Evolutionary conservation across 2,329 filamentous ascomycete species (phyloP), one percentile per base, ranked within the genome.

Genomic region (Epichloe festucae): DNA sequence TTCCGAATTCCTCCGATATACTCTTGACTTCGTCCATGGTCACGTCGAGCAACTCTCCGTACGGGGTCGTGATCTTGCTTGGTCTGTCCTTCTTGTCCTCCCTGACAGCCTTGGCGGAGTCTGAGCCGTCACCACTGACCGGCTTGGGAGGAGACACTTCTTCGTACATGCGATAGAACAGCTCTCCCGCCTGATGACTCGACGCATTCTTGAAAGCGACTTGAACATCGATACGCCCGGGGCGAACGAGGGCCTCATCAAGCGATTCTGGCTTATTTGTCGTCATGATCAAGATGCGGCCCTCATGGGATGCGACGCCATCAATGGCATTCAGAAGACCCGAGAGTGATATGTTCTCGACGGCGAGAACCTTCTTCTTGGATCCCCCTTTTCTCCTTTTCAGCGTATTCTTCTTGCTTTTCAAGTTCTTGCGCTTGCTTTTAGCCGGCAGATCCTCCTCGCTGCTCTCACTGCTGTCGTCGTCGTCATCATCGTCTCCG

Each of bases 241-340:
- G 85, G 0, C 86, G 75, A 48, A 89, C 82, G 5, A 93, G 74
- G 0, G 85, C 86, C 45, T 82, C 76, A 61, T 90, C 86, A 0
- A 91, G 76, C 14, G 78, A 74, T 58, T 90, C 82, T 3, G 84
- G 83, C 54, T 81, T 77, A 66, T 91, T 93, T 35, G 85, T 89
- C 0, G 87, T 90, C 84, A 90, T 89, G 68, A 91, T 82, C 17
- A 91, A 75, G 12, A 91, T 78, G 45, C 85, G 78, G 27, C 86
- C 87, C 67, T 91, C 87, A 59, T 87, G 85, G 3, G 82, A 85
- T 1, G 84, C 85, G 1, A 89, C 86, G 51, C 88, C 86, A 60
- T 94, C 87, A 54, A 94, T 88, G 53, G 85, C 84, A 65, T 94
- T 94, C 49, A 94, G 75, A 1, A 94, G 74, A 0, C 87, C 87